phyloP scores from a whole-genome alignment of 139 green algal species.

The Chlorella sp. region DNA sequence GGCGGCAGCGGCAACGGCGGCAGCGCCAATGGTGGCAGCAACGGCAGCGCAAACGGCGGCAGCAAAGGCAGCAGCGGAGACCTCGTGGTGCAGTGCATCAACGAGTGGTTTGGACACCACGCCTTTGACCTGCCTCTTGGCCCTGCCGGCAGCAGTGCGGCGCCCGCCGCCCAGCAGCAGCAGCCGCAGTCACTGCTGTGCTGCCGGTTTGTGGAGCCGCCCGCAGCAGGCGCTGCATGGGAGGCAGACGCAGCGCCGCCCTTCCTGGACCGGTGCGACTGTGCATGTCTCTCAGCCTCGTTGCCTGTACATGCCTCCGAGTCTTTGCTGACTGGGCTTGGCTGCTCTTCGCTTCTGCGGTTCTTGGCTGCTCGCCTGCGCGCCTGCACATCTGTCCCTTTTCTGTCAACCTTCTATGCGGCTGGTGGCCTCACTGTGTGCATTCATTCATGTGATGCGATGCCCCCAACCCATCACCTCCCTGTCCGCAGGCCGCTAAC shows the following conservation, averaged over 20 bases:
- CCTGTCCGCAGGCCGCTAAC: background rate
- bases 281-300: too few relatives aligned
- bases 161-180: background rate
- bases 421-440: too few relatives aligned
- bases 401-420: background rate
- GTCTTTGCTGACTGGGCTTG: too few relatives aligned
- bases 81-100: background rate
- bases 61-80: background rate
- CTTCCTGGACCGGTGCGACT: background rate
- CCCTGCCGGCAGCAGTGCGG: background rate
- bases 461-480: too few relatives aligned
- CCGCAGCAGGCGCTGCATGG: background rate
- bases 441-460: too few relatives aligned
- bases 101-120: background rate
- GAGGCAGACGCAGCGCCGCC: background rate
- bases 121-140: background rate
- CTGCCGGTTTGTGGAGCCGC: slow-evolving; percentile 8
- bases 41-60: background rate
- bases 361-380: too few relatives aligned
- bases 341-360: too few relatives aligned
- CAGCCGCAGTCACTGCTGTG: background rate
- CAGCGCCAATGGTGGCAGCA: background rate
- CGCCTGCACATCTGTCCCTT: too few relatives aligned
- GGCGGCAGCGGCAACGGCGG: background rate
- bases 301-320: too few relatives aligned